Conservation (phyloP, 768 basidiomycete genomes). For the Trametes elegans region DNA sequence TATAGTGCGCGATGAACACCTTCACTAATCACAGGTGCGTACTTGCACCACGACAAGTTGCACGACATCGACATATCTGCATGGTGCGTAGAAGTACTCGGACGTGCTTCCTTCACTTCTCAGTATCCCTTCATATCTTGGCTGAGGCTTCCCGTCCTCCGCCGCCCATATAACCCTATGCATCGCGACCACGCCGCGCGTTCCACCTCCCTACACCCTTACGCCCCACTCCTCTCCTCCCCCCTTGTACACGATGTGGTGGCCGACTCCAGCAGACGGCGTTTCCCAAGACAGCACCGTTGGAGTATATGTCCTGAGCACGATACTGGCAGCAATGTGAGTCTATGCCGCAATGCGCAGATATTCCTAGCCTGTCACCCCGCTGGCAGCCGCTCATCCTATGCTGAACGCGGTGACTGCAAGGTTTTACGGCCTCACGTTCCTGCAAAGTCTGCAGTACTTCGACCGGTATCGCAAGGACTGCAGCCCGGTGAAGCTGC, state of each 20-base stretch:
- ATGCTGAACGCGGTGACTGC: too few relatives aligned
- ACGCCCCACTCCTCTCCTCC: not conserved
- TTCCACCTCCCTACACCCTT: not conserved
- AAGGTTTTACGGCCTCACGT: conserved; percentile 19
- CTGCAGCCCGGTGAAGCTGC: conserved; percentile 3
- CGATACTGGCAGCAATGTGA: conserved; percentile 8
- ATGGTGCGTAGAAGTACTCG: too few relatives aligned
- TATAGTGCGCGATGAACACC: too few relatives aligned
- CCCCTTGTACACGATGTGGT: conserved; percentile 6
- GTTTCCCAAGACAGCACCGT: conserved; percentile 12
- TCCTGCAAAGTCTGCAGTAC: conserved; percentile 17
- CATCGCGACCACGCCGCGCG: not conserved
- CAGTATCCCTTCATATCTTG: too few relatives aligned
- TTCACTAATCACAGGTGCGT: too few relatives aligned
- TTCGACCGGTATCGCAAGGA: conserved; percentile 12
- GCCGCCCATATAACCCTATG: not conserved
- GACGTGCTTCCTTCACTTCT: not conserved
- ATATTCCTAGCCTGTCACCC: too few relatives aligned
- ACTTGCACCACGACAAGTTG: too few relatives aligned
- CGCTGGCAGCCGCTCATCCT: too few relatives aligned
- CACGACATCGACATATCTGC: too few relatives aligned
- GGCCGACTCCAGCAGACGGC: conserved; percentile 5
- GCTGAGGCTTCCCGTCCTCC: not conserved
- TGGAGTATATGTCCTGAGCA: conserved; percentile 9
- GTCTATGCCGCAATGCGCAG: not conserved